A percentile compares a stretch with the other conserved stretches of the same genome.
Evolutionary conservation across 768 basidiomycete genomes (phyloP).

Genomic region (Amanita inopinata): DNA sequence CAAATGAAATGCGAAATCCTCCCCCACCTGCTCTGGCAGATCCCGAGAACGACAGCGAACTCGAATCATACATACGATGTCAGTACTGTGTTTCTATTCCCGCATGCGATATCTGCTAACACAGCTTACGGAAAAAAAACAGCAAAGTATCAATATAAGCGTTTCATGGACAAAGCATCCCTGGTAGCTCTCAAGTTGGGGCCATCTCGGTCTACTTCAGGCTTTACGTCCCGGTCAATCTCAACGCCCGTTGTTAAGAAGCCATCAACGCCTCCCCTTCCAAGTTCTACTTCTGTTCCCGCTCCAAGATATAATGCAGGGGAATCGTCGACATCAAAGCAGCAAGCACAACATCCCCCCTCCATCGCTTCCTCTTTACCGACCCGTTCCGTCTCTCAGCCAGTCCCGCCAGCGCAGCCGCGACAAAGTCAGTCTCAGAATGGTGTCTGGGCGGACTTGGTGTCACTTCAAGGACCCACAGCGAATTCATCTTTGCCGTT

Average conservation of each 20-base stretch:
- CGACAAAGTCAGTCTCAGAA: slow-evolving; percentile 20
- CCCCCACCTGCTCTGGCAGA: slow-evolving; percentile 77
- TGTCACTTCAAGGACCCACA: slow-evolving; percentile 34
- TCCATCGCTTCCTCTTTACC: slow-evolving; percentile 15
- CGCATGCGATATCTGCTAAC: too few relatives aligned
- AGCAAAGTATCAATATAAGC: slow-evolving; percentile 78
- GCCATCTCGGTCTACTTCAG: slow-evolving; percentile 30
- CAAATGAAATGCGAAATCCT: slow-evolving; percentile 73
- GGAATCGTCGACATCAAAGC: slow-evolving; percentile 12
- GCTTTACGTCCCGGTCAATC: slow-evolving; percentile 13
- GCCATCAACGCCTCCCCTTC: slow-evolving; percentile 8
- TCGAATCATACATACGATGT: slow-evolving; percentile 88
- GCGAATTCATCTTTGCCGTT: slow-evolving; percentile 45
- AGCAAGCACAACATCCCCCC: slow-evolving; percentile 11
- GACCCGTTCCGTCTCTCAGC: slow-evolving; percentile 18
- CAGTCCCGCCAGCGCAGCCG: slow-evolving; percentile 13
- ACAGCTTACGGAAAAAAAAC: too few relatives aligned
- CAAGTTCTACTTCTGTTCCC: slow-evolving; percentile 10
- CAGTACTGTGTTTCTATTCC: slow-evolving; percentile 20
- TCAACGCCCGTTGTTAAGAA: slow-evolving; percentile 5
- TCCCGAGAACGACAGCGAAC: slow-evolving; percentile 75
- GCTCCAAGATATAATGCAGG: slow-evolving; percentile 8
- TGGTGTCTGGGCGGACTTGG: slow-evolving; percentile 50
- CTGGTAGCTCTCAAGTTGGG: slow-evolving; percentile 37
- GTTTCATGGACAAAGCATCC: slow-evolving; percentile 45